Conservation (phyloP, 192 early-diverging fungal genomes). For the Coemansia sp. region DNA sequence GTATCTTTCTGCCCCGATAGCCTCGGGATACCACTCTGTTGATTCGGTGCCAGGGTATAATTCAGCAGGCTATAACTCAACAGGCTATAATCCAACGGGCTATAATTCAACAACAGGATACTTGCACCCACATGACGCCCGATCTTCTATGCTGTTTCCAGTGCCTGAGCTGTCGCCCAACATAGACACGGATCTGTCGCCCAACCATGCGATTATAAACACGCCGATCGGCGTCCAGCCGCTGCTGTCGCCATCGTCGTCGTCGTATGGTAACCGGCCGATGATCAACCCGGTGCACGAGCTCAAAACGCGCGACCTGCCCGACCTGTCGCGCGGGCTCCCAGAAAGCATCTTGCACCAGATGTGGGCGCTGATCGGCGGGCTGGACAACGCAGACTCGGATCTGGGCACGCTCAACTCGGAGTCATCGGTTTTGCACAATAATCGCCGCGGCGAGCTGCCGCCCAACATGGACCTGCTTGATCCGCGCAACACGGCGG, state of each 20-base stretch:
- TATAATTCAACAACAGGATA: background rate
- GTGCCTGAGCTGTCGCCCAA: constrained; percentile 19
- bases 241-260: background rate
- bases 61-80: too few relatives aligned
- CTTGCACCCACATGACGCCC: background rate
- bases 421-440: background rate
- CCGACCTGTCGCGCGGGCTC: constrained; percentile 27
- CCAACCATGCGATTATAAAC: constrained; percentile 10
- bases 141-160: constrained; percentile 11
- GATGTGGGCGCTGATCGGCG: constrained; percentile 30
- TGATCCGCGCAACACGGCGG: constrained; percentile 21
- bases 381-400: background rate
- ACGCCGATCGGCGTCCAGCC: constrained; percentile 7
- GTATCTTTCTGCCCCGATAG: background rate
- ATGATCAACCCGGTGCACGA: constrained; percentile 33
- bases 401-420: background rate
- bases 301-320: constrained; percentile 22
- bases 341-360: constrained; percentile 25
- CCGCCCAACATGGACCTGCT: constrained; percentile 24
- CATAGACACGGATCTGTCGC: constrained; percentile 10
- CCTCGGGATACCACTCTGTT: background rate
- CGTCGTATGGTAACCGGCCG: background rate
- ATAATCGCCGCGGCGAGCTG: constrained; percentile 11
- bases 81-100: too few relatives aligned
- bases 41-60: background rate